These are phyloP conservation scores for Breviolum minutum DNA, from an alignment of 73 alveolate species.

Conservation along the genomic window DNA sequence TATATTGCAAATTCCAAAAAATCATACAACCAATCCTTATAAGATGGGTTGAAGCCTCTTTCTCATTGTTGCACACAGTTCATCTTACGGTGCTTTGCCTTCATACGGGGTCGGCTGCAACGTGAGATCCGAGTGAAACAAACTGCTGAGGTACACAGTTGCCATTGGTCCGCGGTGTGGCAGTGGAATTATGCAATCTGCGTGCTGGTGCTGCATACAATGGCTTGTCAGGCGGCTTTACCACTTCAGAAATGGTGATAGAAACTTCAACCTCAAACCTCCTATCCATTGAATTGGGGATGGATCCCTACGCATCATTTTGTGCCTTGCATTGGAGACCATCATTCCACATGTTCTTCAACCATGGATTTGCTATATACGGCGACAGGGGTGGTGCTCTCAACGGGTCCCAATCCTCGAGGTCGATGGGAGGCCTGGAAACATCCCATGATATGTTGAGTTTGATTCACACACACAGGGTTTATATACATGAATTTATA, in stretches of 20 bases:
- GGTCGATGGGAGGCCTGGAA: constrained; percentile 82
- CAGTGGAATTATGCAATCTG: constrained; percentile 66
- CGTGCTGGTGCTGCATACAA: constrained; percentile 89
- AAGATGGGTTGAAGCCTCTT: too few relatives aligned
- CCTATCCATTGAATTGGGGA: too few relatives aligned
- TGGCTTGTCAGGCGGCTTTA: constrained; percentile 34
- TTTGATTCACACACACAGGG: too few relatives aligned
- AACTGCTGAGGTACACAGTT: not conserved
- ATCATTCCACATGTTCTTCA: too few relatives aligned
- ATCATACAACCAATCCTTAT: too few relatives aligned
- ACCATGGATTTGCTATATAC: too few relatives aligned
- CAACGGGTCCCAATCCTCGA: constrained; percentile 56
- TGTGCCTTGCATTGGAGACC: too few relatives aligned
- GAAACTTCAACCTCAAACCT: not conserved
- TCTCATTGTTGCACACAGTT: too few relatives aligned
- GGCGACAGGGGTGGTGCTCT: constrained; percentile 70
- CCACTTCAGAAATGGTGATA: not conserved
- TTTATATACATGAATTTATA: too few relatives aligned
- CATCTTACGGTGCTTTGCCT: not conserved
- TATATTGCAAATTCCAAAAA: too few relatives aligned
- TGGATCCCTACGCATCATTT: too few relatives aligned
- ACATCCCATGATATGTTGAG: not conserved
- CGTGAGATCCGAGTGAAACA: not conserved
- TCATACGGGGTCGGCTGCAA: not conserved
- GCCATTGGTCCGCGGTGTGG: constrained; percentile 70